Conservation (phyloP, 169 alveolate genomes). For the Plasmodium chabaudi region DNA sequence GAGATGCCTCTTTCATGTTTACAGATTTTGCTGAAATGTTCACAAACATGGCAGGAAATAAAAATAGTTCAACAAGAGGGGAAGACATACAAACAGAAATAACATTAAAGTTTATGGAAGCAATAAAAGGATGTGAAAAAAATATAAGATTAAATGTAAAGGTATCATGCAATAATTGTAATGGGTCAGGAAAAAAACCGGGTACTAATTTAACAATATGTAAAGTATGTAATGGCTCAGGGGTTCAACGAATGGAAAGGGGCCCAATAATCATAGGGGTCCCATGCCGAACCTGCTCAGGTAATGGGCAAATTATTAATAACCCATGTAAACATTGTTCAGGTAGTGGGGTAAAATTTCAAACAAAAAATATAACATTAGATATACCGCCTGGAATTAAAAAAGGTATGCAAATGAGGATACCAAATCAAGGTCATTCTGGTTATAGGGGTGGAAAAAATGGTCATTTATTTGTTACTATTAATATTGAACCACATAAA, state of each 20-base stretch:
- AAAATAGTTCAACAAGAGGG: slow-evolving; percentile 83
- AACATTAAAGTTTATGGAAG: slow-evolving; percentile 89
- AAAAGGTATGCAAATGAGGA: slow-evolving; percentile 89
- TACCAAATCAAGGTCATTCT: slow-evolving; percentile 90
- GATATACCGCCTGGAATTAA: slow-evolving; percentile 89
- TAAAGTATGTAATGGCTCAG: slow-evolving; percentile 89
- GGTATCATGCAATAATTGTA: slow-evolving; percentile 87
- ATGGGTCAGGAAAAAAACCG: slow-evolving; percentile 87
- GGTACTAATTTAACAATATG: slow-evolving; percentile 84
- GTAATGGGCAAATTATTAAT: slow-evolving; percentile 87
- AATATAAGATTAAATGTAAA: slow-evolving; percentile 83
- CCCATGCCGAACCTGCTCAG: slow-evolving; percentile 91
- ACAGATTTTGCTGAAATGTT: slow-evolving; percentile 91
- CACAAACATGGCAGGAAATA: slow-evolving; percentile 84
- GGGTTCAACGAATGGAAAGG: slow-evolving; percentile 88
- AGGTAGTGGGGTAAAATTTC: slow-evolving; percentile 88
- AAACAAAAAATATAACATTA: slow-evolving; percentile 84
- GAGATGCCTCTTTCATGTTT: slow-evolving; percentile 89
- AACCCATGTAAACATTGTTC: slow-evolving; percentile 89
- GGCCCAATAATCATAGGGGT: slow-evolving; percentile 90
- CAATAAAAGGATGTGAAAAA: slow-evolving; percentile 89
- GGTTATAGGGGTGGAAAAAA: slow-evolving; percentile 89
- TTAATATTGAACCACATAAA: slow-evolving; percentile 89
- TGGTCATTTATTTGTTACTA: slow-evolving; percentile 90
- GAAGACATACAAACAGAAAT: slow-evolving; percentile 88